Evolutionary conservation across 345 rosid species (phyloP), one percentile per base, ranked within the genome.

Genomic region (Salix suchowensis): DNA sequence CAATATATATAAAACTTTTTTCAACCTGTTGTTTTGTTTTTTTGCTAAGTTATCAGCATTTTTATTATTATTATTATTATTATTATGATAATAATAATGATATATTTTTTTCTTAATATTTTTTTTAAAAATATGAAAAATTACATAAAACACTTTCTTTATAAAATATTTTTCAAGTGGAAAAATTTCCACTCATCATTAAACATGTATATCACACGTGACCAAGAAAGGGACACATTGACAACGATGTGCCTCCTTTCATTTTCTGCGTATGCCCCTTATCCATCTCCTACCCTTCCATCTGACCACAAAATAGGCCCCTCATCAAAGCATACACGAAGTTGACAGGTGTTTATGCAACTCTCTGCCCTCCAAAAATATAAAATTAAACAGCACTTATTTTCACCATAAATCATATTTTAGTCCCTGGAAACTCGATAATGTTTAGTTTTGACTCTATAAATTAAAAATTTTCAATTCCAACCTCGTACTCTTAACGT

Each of bases 201-300:
- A 4, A 55, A 79, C 77, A 74, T 76, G 76, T 46, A 62, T 50
- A 2, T 11, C 21, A 26, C 80, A 65, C 74, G 76, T 78, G 76
- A 76, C 80, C 23, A 7, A 18, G 19, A 65, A 18, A 52, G 61
- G 61, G 76, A 9, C 71, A 62, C 68, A 36, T 44, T 4, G 77
- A 74, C 78, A 78, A 67, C 74, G 73, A 82, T 26, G 70, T 46
- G 72, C 64, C 81, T 70, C 58, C 77, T 70, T 23, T 62, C 82
- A 14, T 72, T 82, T 79, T 80, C 80, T 76, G 73, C 62, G 50
- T 28, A 12, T 81, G 19, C 46, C 75, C 10, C 81, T 61, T 74
- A 80, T 83, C 84, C 68, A 54, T 67, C 77, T 28, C 24, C 74
- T 28, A 4, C 48, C 66, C 69, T 64, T 26, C 24, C 36, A 79